phyloP scores from a whole-genome alignment of 139 green algal species.

The Chlamydomonas applanata region DNA sequence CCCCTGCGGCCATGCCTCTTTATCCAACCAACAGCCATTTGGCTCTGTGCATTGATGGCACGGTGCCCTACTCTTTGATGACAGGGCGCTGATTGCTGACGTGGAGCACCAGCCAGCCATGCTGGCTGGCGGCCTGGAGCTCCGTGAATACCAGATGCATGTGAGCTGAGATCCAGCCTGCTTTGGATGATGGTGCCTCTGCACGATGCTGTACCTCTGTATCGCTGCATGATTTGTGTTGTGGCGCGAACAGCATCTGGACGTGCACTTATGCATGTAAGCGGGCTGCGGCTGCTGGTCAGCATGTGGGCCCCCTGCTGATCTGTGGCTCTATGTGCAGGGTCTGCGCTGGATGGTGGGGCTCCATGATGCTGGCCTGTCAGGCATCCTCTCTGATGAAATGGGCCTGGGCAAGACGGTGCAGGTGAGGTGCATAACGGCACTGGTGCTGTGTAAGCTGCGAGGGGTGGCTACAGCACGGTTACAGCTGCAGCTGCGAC shows the following conservation, averaged over 20 bases:
- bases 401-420: slow-evolving; percentile 61
- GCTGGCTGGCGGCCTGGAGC: slow-evolving; percentile 34
- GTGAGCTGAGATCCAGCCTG: slow-evolving; percentile 35
- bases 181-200: background rate
- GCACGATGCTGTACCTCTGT: too few relatives aligned
- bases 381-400: slow-evolving; percentile 97
- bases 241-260: too few relatives aligned
- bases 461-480: background rate
- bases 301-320: slow-evolving; percentile 47
- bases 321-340: slow-evolving; percentile 23
- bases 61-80: too few relatives aligned
- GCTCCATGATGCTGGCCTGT: slow-evolving; percentile 95
- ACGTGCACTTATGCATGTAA: too few relatives aligned
- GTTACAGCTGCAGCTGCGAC: background rate
- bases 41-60: too few relatives aligned
- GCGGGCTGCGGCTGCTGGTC: too few relatives aligned
- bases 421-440: too few relatives aligned
- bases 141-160: slow-evolving; percentile 77
- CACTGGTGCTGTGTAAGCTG: background rate
- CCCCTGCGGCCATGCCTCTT: too few relatives aligned
- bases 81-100: slow-evolving; percentile 37
- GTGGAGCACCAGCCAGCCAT: slow-evolving; percentile 51
- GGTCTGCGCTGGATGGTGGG: slow-evolving; percentile 97
- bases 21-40: too few relatives aligned
- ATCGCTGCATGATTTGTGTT: too few relatives aligned